Evolutionary conservation across 352 stramenopile species (phyloP).

Genomic region (Phytophthora rubi): DNA sequence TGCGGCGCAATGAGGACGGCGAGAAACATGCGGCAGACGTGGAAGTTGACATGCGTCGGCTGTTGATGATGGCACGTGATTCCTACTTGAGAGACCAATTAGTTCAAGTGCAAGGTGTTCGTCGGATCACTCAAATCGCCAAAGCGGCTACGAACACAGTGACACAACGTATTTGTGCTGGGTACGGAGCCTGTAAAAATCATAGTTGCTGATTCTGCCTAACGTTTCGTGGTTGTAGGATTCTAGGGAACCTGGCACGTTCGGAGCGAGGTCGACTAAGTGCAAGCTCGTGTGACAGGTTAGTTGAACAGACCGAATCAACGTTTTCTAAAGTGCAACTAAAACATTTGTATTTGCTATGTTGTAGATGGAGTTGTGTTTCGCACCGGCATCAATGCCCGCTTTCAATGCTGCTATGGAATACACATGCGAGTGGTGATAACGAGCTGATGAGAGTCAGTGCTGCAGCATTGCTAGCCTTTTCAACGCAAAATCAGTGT

Average conservation of each 20-base stretch:
- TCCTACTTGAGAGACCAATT: slow-evolving; percentile 55
- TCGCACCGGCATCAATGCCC: slow-evolving; percentile 77
- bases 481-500: slow-evolving; percentile 75
- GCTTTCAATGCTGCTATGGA: slow-evolving; percentile 56
- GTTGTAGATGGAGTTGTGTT: slow-evolving; percentile 64
- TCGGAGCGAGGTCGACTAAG: slow-evolving; percentile 60
- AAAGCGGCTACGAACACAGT: slow-evolving; percentile 18
- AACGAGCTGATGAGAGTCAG: slow-evolving; percentile 48
- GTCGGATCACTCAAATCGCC: slow-evolving; percentile 50
- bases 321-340: not conserved
- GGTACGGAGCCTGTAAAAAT: slow-evolving; percentile 18
- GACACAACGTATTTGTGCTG: slow-evolving; percentile 43
- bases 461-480: slow-evolving; percentile 62
- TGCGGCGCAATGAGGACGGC: slow-evolving; percentile 56
- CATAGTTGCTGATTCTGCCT: not conserved
- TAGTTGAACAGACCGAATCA: not conserved
- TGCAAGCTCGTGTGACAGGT: slow-evolving; percentile 71
- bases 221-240: slow-evolving; percentile 35
- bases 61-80: slow-evolving; percentile 66
- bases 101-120: slow-evolving; percentile 64
- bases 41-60: slow-evolving; percentile 54
- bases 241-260: slow-evolving; percentile 68
- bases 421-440: slow-evolving; percentile 37
- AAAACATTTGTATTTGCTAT: not conserved
- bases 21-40: slow-evolving; percentile 48